Evolutionary conservation across 2,329 filamentous ascomycete species (phyloP).

Genomic region (Cercospora brassicicola): DNA sequence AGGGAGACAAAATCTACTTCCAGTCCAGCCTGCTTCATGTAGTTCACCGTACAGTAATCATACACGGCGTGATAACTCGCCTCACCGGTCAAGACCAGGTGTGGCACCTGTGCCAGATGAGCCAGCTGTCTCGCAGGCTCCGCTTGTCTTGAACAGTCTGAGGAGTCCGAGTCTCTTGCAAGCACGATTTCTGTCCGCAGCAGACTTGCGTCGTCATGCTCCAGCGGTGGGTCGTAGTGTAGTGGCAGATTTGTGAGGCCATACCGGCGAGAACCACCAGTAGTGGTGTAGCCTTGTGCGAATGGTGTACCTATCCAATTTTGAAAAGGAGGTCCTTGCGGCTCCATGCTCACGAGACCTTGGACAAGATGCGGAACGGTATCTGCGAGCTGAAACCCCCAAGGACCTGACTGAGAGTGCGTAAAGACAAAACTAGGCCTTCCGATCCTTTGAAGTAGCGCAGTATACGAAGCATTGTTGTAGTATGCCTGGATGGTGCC

Average conservation of each 20-base stretch:
- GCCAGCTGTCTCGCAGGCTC: slow-evolving; percentile 47
- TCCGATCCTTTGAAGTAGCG: slow-evolving; percentile 45
- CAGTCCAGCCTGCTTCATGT: slow-evolving; percentile 55
- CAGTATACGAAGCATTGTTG: slow-evolving; percentile 11
- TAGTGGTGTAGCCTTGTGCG: slow-evolving; percentile 8
- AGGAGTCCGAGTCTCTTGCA: slow-evolving; percentile 31
- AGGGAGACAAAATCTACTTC: slow-evolving; percentile 49
- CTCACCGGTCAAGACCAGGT: slow-evolving; percentile 54
- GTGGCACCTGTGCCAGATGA: slow-evolving; percentile 52
- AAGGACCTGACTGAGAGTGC: slow-evolving; percentile 53
- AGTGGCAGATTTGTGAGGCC: slow-evolving; percentile 41
- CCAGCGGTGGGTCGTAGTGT: slow-evolving; percentile 38
- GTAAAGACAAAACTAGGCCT: slow-evolving; percentile 50
- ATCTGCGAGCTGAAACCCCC: slow-evolving; percentile 53
- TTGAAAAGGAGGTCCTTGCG: slow-evolving; percentile 54
- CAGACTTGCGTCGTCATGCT: slow-evolving; percentile 20
- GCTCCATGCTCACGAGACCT: slow-evolving; percentile 55
- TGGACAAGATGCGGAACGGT: slow-evolving; percentile 50
- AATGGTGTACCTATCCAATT: slow-evolving; percentile 27
- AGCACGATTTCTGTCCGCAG: slow-evolving; percentile 32
- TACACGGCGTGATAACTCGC: slow-evolving; percentile 57
- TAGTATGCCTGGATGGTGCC: slow-evolving; percentile 36
- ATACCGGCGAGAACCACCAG: slow-evolving; percentile 31
- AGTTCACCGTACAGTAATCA: slow-evolving; percentile 57
- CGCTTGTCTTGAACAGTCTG: slow-evolving; percentile 45